A percentile compares a stretch with the other conserved stretches of the same genome.
These are phyloP conservation scores for Onygenales sp. DNA, from an alignment of 2,329 filamentous ascomycete species.

Conservation along the genomic window DNA sequence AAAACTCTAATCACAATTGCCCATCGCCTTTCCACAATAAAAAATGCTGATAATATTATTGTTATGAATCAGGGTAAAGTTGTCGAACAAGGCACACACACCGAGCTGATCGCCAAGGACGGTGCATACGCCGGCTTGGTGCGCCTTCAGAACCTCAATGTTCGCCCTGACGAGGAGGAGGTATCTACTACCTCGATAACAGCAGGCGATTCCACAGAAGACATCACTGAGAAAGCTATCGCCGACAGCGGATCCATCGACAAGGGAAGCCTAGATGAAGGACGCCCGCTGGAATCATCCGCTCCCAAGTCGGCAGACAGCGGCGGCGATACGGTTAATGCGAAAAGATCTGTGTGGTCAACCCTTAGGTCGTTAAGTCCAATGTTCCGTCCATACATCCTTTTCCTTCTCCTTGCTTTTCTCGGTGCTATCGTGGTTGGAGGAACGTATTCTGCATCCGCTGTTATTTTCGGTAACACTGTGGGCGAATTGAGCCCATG, in stretches of 20 bases:
- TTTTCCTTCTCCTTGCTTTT: constrained; percentile 40
- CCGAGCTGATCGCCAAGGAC: constrained; percentile 16
- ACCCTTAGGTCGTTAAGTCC: constrained; percentile 18
- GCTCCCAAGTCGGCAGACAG: constrained; percentile 7
- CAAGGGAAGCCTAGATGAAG: constrained; percentile 3
- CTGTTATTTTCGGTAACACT: constrained; percentile 52
- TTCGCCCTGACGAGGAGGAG: constrained; percentile 3
- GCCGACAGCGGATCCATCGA: not conserved
- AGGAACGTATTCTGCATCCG: constrained; percentile 47
- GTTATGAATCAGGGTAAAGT: constrained; percentile 18
- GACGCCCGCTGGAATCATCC: not conserved
- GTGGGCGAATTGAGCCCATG: constrained; percentile 50
- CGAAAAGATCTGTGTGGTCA: constrained; percentile 6
- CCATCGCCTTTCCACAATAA: constrained; percentile 20
- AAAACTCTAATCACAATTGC: constrained; percentile 20
- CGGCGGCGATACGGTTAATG: constrained; percentile 13
- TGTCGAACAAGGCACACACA: constrained; percentile 18
- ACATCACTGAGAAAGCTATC: constrained; percentile 1
- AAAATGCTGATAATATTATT: constrained; percentile 20
- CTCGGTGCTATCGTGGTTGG: constrained; percentile 46
- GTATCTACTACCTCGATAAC: constrained; percentile 2
- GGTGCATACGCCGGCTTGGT: constrained; percentile 37
- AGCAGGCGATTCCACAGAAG: not conserved
- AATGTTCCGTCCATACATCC: constrained; percentile 33
- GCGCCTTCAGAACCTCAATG: constrained; percentile 29